Base-by-base conservation (phyloP, 1,284 basidiomycete genomes). In the Schizophyllum amplum region DNA sequence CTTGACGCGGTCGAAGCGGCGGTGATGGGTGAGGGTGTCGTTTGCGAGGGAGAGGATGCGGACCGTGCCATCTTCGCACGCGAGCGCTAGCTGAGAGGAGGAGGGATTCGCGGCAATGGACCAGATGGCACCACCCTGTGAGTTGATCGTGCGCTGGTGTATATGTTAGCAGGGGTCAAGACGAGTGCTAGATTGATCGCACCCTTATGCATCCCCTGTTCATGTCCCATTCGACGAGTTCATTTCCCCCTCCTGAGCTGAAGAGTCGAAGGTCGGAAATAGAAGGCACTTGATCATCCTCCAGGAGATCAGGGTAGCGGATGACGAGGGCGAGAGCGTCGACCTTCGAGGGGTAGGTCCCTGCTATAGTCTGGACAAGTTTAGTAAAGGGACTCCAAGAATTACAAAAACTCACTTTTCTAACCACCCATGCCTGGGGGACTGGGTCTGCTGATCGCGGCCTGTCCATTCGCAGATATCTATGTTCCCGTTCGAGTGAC, bases 401-500 rank as follows among this genome's bases (percentile, higher is more conserved):
- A 24, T 47, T 24, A 42, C n/a, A n/a, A n/a, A n/a, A n/a, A 51
- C 21, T 71, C 62, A 93, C 92, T 78, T 91, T 91, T 66, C 80
- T 76, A 54, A 87, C 75, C 0, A 89, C 85, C 92, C 92, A 95
- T 22, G 84, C 84, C 64, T 91, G 88, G 9, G 81, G n/a, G 84
- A 82, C 63, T 82, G 81, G 9, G 71, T 60, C 59, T 82, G 77
- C 50, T 76, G 75, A 33, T 75, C 75, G 17, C 75, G 68, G 47
- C 84, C 84, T 20, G 86, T 82, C 91, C 94, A 98, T 67, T 92
- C 86, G 69, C 87, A 94, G 24, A 99, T 72, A 71, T 98, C 94
- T 63, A 99, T 91, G 67, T 93, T 91, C 23, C 97, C 97, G 72
- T 98, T 98, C 26, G 92, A 92, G 66, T 92, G 86, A 6, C 94